Conservation (phyloP, 768 basidiomycete species). For the Auricularia heimuer region DNA sequence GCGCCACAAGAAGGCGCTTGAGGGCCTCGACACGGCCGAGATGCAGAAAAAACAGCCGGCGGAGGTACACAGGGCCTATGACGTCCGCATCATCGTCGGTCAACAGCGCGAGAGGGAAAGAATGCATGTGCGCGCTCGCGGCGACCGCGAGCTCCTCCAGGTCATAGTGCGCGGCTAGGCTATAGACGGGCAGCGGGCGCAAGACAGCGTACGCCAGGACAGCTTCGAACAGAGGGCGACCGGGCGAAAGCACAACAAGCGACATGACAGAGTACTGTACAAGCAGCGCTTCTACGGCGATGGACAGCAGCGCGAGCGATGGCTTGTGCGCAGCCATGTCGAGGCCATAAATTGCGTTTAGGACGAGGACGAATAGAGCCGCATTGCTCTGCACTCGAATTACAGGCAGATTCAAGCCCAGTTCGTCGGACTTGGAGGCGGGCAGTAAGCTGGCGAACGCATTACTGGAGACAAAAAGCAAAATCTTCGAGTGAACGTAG, state of each 20-base stretch:
- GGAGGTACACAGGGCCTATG: constrained; percentile 28
- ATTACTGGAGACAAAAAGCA: too few relatives aligned
- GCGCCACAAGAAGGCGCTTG: constrained; percentile 20
- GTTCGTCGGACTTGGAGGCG: too few relatives aligned
- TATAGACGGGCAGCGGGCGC: constrained; percentile 31
- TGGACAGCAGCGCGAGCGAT: background rate
- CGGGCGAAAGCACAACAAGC: background rate
- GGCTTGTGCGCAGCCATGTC: constrained; percentile 70
- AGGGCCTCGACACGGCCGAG: constrained; percentile 26
- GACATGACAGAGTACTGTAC: constrained; percentile 2
- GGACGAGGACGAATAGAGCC: constrained; percentile 54
- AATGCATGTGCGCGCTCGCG: constrained; percentile 8
- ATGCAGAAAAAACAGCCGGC: constrained; percentile 31
- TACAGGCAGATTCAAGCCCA: background rate
- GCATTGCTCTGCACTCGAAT: constrained; percentile 15
- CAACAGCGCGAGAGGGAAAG: constrained; percentile 7
- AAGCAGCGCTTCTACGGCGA: background rate
- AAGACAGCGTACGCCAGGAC: constrained; percentile 60
- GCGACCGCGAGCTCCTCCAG: constrained; percentile 13
- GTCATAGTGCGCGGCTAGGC: constrained; percentile 9
- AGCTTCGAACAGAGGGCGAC: constrained; percentile 27
- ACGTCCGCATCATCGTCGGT: constrained; percentile 7
- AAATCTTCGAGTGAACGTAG: too few relatives aligned
- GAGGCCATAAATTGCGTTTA: constrained; percentile 64
- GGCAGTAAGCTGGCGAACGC: too few relatives aligned